Conservation (phyloP, 2,329 filamentous ascomycete species). For the Colletotrichum chrysophilum region DNA sequence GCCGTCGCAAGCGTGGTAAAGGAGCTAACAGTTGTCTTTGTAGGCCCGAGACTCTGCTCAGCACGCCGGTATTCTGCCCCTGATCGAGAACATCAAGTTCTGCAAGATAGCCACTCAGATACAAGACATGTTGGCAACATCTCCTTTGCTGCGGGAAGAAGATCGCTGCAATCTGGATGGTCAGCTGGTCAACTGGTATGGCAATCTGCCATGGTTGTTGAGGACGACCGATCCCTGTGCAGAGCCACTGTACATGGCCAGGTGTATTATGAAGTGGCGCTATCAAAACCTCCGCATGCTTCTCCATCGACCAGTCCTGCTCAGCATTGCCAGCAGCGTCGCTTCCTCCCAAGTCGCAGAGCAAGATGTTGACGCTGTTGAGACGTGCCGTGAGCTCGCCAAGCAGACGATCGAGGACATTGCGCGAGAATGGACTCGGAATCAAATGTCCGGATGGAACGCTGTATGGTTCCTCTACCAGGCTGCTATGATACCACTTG, state of each 20-base stretch:
- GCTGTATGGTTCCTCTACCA: conserved; percentile 85
- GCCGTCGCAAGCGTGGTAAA: not conserved
- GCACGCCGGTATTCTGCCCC: conserved; percentile 69
- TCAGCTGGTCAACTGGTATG: conserved; percentile 75
- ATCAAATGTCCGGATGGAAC: conserved; percentile 82
- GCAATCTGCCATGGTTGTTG: conserved; percentile 70
- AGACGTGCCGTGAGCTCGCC: conserved; percentile 72
- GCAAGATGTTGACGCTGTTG: conserved; percentile 71
- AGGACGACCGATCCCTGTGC: conserved; percentile 71
- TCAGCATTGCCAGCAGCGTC: conserved; percentile 64
- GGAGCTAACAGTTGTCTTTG: not conserved
- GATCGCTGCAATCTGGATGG: conserved; percentile 71
- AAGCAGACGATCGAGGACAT: conserved; percentile 77
- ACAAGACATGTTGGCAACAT: conserved; percentile 75
- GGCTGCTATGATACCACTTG: conserved; percentile 78
- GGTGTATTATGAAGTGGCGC: conserved; percentile 82
- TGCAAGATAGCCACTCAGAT: conserved; percentile 80
- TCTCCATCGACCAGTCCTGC: conserved; percentile 74
- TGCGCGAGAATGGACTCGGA: conserved; percentile 70
- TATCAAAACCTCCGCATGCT: conserved; percentile 81
- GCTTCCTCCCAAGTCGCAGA: conserved; percentile 54
- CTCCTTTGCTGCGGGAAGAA: conserved; percentile 68
- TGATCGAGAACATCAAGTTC: conserved; percentile 80
- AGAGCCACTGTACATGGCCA: conserved; percentile 71
- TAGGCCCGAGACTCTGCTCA: conserved; percentile 55